Conservation (phyloP, 805 yeast species). For the Teunomyces gatunensis region DNA sequence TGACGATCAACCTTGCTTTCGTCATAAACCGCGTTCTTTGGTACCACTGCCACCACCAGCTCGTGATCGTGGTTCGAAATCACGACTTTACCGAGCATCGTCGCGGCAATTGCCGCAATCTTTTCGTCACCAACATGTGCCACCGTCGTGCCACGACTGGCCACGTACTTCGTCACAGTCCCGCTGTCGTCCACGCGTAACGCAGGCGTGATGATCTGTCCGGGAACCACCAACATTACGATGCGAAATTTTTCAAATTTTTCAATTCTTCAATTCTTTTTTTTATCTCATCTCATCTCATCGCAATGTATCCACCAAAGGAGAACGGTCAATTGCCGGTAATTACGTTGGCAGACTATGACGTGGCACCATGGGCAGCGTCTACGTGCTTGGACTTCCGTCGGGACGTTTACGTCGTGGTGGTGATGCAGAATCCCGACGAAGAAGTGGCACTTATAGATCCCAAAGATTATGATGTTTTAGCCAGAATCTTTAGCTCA, state of each 20-base stretch:
- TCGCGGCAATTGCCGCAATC: constrained; percentile 51
- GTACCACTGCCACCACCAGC: constrained; percentile 28
- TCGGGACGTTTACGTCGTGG: constrained; percentile 38
- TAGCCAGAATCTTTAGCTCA: constrained; percentile 45
- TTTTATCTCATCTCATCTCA: neutral
- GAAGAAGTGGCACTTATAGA: constrained; percentile 45
- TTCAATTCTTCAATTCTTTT: no score
- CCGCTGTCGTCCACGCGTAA: constrained; percentile 29
- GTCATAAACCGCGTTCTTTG: constrained; percentile 23
- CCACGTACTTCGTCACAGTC: constrained; percentile 43
- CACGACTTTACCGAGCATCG: constrained; percentile 59
- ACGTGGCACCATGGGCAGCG: constrained; percentile 51
- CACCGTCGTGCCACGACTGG: constrained; percentile 67
- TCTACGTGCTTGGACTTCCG: constrained; percentile 48
- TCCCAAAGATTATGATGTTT: constrained; percentile 31
- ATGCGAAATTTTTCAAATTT: neutral
- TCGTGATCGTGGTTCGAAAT: constrained; percentile 18
- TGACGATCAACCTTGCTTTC: constrained; percentile 22
- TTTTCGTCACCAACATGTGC: constrained; percentile 40
- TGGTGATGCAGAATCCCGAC: constrained; percentile 43
- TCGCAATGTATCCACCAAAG: constrained; percentile 36
- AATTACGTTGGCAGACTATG: constrained; percentile 46
- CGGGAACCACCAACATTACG: constrained; percentile 47
- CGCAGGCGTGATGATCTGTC: constrained; percentile 70
- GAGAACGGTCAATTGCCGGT: constrained; percentile 47